A percentile compares a stretch with the other conserved stretches of the same genome.
phyloP scores from a whole-genome alignment of 164 flowering plant genomes.

The Stephania japonica region DNA sequence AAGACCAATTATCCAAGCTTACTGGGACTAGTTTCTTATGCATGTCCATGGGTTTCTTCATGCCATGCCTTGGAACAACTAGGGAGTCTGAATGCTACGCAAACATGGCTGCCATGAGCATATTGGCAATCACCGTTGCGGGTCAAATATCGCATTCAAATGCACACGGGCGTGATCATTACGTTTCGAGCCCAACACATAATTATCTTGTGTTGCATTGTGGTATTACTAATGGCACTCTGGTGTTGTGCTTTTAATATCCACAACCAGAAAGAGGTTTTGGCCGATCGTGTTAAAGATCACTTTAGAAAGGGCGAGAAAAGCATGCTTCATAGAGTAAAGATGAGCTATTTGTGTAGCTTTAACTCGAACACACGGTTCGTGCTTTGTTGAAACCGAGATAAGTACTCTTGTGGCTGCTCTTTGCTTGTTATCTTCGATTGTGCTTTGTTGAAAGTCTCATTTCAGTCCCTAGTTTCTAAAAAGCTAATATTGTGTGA shows the following conservation, averaged over 20 bases:
- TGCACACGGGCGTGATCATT: neutral
- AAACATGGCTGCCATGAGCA: neutral
- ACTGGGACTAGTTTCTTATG: slow-evolving; percentile 12
- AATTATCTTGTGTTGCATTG: neutral
- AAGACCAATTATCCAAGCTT: slow-evolving; percentile 17
- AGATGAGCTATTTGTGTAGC: neutral
- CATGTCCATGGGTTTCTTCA: neutral
- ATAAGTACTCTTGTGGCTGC: neutral
- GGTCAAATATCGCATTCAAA: slow-evolving; percentile 1
- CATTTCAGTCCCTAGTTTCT: neutral
- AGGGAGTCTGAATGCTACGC: neutral
- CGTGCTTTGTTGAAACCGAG: neutral
- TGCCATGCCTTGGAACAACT: neutral
- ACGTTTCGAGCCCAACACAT: neutral
- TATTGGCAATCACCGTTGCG: neutral
- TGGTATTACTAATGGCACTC: neutral
- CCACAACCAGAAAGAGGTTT: neutral
- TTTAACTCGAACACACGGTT: neutral
- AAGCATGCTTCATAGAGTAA: neutral
- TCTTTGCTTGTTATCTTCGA: neutral
- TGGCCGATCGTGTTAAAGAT: neutral
- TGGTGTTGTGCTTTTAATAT: neutral
- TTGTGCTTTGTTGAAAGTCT: neutral
- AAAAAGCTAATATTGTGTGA: neutral
- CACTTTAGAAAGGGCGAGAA: neutral